A percentile compares a stretch with the other conserved stretches of the same genome.
phyloP scores from a whole-genome alignment of 208 protist genomes.

The Leishmania guyanensis region DNA sequence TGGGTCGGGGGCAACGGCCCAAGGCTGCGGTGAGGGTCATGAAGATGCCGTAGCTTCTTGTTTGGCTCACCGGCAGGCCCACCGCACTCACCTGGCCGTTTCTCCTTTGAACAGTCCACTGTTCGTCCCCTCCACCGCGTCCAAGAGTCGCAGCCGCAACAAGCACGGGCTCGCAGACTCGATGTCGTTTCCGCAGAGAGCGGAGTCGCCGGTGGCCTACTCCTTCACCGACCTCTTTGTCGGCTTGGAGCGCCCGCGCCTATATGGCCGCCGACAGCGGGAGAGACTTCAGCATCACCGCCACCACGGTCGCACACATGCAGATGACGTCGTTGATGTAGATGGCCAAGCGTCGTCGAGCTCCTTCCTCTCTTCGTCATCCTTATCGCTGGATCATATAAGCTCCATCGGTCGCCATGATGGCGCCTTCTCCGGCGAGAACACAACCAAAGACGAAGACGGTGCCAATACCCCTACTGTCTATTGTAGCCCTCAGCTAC shows the following conservation, averaged over 20 bases:
- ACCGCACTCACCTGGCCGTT: not conserved
- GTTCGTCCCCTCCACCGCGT: not conserved
- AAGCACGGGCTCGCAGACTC: not conserved
- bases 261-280: conserved; percentile 4
- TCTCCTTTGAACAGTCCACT: not conserved
- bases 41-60: not conserved
- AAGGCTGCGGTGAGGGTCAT: not conserved
- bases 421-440: not conserved
- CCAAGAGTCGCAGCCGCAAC: not conserved
- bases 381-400: not conserved
- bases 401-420: conserved; percentile 3
- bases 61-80: not conserved
- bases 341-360: not conserved
- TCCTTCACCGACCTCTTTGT: conserved; percentile 32
- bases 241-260: conserved; percentile 21
- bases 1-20: conserved; percentile 1
- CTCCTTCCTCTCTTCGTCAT: not conserved
- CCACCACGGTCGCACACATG: not conserved
- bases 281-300: not conserved
- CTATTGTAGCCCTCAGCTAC: conserved; percentile 24
- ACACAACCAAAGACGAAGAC: conserved; percentile 17
- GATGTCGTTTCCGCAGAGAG: not conserved
- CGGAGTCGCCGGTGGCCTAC: not conserved
- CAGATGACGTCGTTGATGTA: not conserved
- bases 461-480: conserved; percentile 28